These are phyloP conservation scores for Asterophora parasitica DNA, from an alignment of 768 basidiomycete species.

Conservation along the genomic window DNA sequence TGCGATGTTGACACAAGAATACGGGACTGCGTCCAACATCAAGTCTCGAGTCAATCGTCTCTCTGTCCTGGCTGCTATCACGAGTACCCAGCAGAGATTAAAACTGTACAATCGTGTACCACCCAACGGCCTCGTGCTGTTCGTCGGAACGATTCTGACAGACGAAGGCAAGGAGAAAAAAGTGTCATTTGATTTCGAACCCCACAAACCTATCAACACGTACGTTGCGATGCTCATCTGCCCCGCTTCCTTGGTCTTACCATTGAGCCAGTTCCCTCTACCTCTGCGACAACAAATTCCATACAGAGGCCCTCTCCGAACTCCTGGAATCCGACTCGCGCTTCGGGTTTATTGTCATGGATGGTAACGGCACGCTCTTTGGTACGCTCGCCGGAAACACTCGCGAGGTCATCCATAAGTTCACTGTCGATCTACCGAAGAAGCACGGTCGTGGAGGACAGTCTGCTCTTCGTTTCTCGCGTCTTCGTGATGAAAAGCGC, in stretches of 20 bases:
- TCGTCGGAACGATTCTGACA: constrained; percentile 96
- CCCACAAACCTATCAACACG: constrained; percentile 99
- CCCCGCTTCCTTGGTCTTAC: constrained; percentile 4
- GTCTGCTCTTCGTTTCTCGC: constrained; percentile 98
- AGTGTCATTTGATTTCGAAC: constrained; percentile 96
- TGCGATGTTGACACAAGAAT: constrained; percentile 97
- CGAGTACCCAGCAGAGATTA: constrained; percentile 94
- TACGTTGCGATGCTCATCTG: constrained; percentile 34
- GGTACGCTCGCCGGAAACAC: constrained; percentile 96
- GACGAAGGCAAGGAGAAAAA: constrained; percentile 99
- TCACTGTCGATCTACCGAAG: constrained; percentile 98
- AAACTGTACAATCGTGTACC: constrained; percentile 97
- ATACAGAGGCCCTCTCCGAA: constrained; percentile 95
- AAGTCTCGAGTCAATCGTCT: constrained; percentile 98
- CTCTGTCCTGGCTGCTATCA: constrained; percentile 96
- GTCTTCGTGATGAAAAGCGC: constrained; percentile 97
- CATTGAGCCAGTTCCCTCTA: constrained; percentile 72
- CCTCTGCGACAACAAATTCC: constrained; percentile 99
- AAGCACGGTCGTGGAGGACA: constrained; percentile 99
- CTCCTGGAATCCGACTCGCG: constrained; percentile 95
- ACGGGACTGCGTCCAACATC: constrained; percentile 99
- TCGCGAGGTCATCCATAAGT: constrained; percentile 95
- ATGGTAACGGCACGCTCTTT: constrained; percentile 95
- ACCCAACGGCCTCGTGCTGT: constrained; percentile 94
- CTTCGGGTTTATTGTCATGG: constrained; percentile 99